These are phyloP conservation scores for Guadua angustifolia DNA, from an alignment of 176 grass and related monocot genomes.

Conservation along the genomic window DNA sequence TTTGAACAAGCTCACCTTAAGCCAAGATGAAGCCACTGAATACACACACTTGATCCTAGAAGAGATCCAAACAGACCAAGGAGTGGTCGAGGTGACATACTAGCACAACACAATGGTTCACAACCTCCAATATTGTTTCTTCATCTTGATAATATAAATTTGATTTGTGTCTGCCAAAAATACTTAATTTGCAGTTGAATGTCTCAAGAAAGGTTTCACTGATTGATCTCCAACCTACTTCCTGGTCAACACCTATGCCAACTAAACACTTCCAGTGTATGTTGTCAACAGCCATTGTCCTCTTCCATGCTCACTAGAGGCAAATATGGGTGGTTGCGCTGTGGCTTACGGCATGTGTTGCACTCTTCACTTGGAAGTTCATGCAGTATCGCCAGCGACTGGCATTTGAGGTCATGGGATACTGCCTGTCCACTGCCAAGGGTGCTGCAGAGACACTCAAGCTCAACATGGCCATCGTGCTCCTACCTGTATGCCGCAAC, in stretches of 20 bases:
- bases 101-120: background rate
- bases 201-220: background rate
- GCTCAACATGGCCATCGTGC: conserved; percentile 74
- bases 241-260: conserved; percentile 2
- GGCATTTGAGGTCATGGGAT: conserved; percentile 71
- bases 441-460: conserved; percentile 71
- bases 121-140: background rate
- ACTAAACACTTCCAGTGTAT: conserved; percentile 1
- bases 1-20: conserved; percentile 39
- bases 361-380: conserved; percentile 76
- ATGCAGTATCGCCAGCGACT: conserved; percentile 57
- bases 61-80: conserved; percentile 32
- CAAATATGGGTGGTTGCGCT: conserved; percentile 50
- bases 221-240: conserved; percentile 21
- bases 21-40: conserved; percentile 35
- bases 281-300: background rate
- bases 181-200: conserved; percentile 17
- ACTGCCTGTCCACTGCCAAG: conserved; percentile 67
- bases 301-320: conserved; percentile 63
- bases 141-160: conserved; percentile 11
- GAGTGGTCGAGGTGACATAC: conserved; percentile 24
- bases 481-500: conserved; percentile 68
- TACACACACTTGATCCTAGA: conserved; percentile 42
- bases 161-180: background rate
- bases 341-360: conserved; percentile 57